Percentiles rank a stretch among this genome's conserved stretches.
Conservation (phyloP, 495 filamentous ascomycete species). For the Trichoderma orchidacearum region DNA sequence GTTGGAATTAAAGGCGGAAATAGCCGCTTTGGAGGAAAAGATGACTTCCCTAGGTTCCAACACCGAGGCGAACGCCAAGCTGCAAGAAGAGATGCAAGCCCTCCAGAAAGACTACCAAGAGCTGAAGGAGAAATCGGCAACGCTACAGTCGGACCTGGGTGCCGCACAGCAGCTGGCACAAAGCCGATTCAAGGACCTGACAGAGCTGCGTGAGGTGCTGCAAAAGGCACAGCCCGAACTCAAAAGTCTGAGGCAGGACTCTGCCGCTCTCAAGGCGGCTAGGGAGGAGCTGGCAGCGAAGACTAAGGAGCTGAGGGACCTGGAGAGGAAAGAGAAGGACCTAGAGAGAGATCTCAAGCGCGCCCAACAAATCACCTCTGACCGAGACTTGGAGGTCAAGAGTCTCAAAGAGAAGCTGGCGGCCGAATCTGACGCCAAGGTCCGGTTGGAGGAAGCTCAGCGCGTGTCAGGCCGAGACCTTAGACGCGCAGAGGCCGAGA, state of each 20-base stretch:
- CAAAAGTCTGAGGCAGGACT: conserved; percentile 58
- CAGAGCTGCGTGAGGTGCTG: conserved; percentile 60
- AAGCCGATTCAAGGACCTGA: conserved; percentile 75
- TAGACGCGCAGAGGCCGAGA: conserved; percentile 59
- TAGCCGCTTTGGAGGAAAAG: conserved; percentile 52
- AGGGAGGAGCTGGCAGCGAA: conserved; percentile 62
- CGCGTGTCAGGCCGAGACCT: conserved; percentile 59
- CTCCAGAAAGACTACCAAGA: conserved; percentile 61
- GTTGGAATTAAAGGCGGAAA: conserved; percentile 40
- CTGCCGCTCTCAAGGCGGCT: conserved; percentile 50
- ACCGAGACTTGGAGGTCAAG: conserved; percentile 66
- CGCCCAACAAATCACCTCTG: conserved; percentile 52
- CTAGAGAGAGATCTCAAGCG: conserved; percentile 55
- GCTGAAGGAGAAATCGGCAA: conserved; percentile 52
- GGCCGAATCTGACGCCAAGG: conserved; percentile 56
- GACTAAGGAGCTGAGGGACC: conserved; percentile 49
- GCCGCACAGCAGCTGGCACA: conserved; percentile 78
- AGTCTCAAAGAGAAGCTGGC: conserved; percentile 60
- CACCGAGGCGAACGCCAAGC: conserved; percentile 26
- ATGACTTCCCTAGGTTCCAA: conserved; percentile 20
- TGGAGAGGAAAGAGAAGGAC: conserved; percentile 73
- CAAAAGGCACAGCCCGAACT: conserved; percentile 83
- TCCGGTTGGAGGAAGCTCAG: conserved; percentile 64
- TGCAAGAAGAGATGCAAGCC: conserved; percentile 43
- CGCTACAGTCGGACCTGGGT: conserved; percentile 69